A percentile compares a stretch with the other conserved stretches of the same genome.
These are phyloP conservation scores for Ophidiomyces ophidiicola DNA, from an alignment of 2,329 filamentous ascomycete genomes.

Conservation along the genomic window DNA sequence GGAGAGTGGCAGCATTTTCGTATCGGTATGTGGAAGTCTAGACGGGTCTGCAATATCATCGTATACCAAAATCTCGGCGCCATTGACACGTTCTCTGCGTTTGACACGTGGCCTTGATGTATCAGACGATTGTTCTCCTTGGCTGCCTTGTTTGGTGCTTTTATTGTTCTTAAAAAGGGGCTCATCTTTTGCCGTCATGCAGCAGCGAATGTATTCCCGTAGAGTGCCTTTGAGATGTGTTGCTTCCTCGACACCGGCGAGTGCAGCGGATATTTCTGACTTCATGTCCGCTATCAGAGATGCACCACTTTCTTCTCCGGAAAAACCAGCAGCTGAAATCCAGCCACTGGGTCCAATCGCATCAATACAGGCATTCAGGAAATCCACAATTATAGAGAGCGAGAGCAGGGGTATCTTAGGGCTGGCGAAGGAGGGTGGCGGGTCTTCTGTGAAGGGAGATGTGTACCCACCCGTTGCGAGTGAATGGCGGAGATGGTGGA, in stretches of 20 bases:
- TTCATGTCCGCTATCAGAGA: conserved; percentile 38
- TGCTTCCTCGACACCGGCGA: conserved; percentile 38
- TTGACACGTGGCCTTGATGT: conserved; percentile 20
- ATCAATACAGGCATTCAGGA: conserved; percentile 36
- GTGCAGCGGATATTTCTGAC: conserved; percentile 37
- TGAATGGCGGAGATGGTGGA: conserved; percentile 34
- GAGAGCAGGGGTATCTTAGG: conserved; percentile 28
- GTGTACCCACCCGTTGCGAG: conserved; percentile 34
- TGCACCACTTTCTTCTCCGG: conserved; percentile 28
- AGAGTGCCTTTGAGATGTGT: conserved; percentile 37
- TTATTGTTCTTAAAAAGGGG: neutral
- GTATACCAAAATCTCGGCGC: conserved; percentile 26
- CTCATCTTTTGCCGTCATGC: conserved; percentile 17
- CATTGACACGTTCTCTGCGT: conserved; percentile 27
- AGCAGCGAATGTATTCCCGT: conserved; percentile 35
- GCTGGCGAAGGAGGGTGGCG: conserved; percentile 26
- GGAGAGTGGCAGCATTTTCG: conserved; percentile 56
- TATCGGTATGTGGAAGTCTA: conserved; percentile 4
- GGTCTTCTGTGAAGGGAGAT: conserved; percentile 32
- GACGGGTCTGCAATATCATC: conserved; percentile 5
- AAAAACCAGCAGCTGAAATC: conserved; percentile 30
- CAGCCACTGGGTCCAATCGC: conserved; percentile 38
- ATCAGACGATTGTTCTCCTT: conserved; percentile 10
- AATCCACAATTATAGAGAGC: conserved; percentile 29
- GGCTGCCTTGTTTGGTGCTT: conserved; percentile 3